Evolutionary conservation across 768 basidiomycete species (phyloP).

Genomic region (Antrodiella citrinella): DNA sequence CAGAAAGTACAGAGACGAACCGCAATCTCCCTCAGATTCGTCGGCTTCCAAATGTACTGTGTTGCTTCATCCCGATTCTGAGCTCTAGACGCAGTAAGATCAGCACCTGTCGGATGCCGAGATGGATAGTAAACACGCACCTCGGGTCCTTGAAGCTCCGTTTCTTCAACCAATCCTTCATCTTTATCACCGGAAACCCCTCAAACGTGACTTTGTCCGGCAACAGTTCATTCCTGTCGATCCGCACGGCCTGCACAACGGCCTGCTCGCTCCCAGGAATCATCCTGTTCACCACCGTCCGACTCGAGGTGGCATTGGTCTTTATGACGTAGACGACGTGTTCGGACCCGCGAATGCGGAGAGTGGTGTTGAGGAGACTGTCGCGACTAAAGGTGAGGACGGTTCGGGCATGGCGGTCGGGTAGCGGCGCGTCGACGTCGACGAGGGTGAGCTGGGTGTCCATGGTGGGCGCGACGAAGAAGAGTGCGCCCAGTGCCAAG

Average conservation of each 20-base stretch:
- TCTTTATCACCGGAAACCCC: not conserved
- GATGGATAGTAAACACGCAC: not conserved
- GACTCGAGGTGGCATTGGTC: not conserved
- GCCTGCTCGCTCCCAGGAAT: not conserved
- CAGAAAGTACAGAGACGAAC: not conserved
- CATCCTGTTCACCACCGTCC: not conserved
- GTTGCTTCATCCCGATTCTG: not conserved
- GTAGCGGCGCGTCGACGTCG: not conserved
- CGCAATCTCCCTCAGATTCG: slow-evolving; percentile 1
- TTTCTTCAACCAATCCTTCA: slow-evolving; percentile 4
- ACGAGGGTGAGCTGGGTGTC: slow-evolving; percentile 5
- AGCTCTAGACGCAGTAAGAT: not conserved
- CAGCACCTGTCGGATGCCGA: not conserved
- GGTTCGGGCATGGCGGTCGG: slow-evolving; percentile 5
- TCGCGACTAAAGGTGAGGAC: slow-evolving; percentile 2
- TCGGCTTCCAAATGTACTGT: slow-evolving; percentile 6
- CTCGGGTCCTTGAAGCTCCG: slow-evolving; percentile 1
- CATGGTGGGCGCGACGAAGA: not conserved
- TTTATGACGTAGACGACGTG: not conserved
- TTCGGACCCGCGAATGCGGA: not conserved
- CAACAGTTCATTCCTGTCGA: slow-evolving; percentile 4
- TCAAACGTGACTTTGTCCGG: slow-evolving; percentile 2
- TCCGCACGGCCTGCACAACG: not conserved
- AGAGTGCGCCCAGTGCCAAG: too few species aligned
- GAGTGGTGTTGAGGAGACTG: slow-evolving; percentile 4